phyloP scores from a whole-genome alignment of 1,139 yeast species.

The Saccharomyces hybrid region DNA sequence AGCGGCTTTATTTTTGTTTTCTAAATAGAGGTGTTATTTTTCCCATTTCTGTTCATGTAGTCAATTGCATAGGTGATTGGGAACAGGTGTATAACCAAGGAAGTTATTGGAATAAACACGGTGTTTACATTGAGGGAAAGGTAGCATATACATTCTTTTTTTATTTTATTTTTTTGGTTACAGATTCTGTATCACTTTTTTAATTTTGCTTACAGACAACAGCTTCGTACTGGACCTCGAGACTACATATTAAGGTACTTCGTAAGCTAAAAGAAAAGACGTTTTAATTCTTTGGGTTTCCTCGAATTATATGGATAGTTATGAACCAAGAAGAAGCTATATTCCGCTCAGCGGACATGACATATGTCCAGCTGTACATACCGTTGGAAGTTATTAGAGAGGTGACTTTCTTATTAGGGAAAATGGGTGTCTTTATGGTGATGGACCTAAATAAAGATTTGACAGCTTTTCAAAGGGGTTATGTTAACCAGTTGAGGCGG shows the following conservation, averaged over 20 bases:
- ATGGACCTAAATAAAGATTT: slow-evolving; percentile 62
- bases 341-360: slow-evolving; percentile 64
- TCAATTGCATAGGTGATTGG: too few species aligned
- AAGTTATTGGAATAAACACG: too few species aligned
- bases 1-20: too few species aligned
- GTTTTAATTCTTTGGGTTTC: not conserved
- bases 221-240: not conserved
- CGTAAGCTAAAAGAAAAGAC: not conserved
- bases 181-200: too few species aligned
- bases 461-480: slow-evolving; percentile 64
- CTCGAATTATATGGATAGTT: slow-evolving; percentile 4
- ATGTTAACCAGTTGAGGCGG: slow-evolving; percentile 59
- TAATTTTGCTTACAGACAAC: not conserved
- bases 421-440: slow-evolving; percentile 56
- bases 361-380: slow-evolving; percentile 62
- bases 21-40: too few species aligned
- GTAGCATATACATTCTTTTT: too few species aligned
- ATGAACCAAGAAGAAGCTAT: slow-evolving; percentile 24
- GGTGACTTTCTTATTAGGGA: slow-evolving; percentile 58
- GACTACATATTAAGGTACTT: not conserved
- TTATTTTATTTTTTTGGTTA: too few species aligned
- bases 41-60: too few species aligned
- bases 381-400: slow-evolving; percentile 66
- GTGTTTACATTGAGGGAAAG: too few species aligned
- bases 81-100: too few species aligned